phyloP scores from a whole-genome alignment of 2,329 filamentous ascomycete genomes.

The Trichoderma breve region DNA sequence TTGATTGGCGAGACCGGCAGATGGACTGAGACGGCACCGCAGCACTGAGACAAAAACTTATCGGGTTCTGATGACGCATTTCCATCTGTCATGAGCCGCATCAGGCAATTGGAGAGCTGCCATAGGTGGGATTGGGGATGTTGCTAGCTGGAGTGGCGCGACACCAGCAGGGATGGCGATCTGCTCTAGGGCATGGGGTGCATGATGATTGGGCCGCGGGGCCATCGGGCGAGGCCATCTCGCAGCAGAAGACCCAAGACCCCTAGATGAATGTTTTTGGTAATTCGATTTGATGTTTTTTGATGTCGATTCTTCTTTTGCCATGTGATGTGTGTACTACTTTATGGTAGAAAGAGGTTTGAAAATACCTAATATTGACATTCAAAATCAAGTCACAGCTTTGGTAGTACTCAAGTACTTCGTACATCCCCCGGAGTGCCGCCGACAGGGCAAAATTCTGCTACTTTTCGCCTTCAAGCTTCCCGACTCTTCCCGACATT shows the following conservation, averaged over 20 bases:
- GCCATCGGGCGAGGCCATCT: neutral
- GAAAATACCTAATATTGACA: neutral
- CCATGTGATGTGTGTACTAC: neutral
- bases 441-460: neutral
- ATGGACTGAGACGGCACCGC: neutral
- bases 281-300: neutral
- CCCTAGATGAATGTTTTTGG: neutral
- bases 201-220: slow-evolving; percentile 7
- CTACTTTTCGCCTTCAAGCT: neutral
- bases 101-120: slow-evolving; percentile 13
- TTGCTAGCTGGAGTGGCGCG: slow-evolving; percentile 12
- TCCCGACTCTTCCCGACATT: neutral
- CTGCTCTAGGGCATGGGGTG: neutral
- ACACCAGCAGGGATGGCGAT: slow-evolving; percentile 17
- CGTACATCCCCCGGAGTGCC: neutral
- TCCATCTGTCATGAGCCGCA: slow-evolving; percentile 27
- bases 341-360: neutral
- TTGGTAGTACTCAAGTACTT: neutral
- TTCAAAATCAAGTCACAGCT: neutral
- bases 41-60: slow-evolving; percentile 6
- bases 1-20: slow-evolving; percentile 7
- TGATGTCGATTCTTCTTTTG: neutral
- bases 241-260: neutral
- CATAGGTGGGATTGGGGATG: slow-evolving; percentile 17
- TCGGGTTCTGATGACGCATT: slow-evolving; percentile 31